Evolutionary conservation across 495 filamentous ascomycete species (phyloP).

Genomic region (Talaromyces wortmannii): DNA sequence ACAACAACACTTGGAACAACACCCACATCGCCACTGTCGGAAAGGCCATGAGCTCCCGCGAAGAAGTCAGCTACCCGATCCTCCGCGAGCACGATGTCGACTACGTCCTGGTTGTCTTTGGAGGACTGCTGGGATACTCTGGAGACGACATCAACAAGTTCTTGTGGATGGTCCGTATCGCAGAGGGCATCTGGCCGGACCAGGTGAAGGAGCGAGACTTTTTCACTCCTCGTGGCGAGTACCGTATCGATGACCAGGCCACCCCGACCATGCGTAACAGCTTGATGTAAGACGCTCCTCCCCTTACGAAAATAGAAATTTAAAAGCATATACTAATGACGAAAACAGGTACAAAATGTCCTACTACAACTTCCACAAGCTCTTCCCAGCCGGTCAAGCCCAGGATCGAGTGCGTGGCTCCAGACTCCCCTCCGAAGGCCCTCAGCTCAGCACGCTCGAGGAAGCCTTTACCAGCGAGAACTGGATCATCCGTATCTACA

Average conservation of each 20-base stretch:
- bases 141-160: slow-evolving; percentile 99
- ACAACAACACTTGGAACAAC: slow-evolving; percentile 99
- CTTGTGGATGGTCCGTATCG: slow-evolving; percentile 99
- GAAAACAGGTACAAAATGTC: slow-evolving; percentile 96
- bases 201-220: slow-evolving; percentile 96
- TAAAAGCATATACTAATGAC: slow-evolving; percentile 25
- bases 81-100: slow-evolving; percentile 97
- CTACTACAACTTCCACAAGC: slow-evolving; percentile 91
- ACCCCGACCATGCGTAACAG: slow-evolving; percentile 99
- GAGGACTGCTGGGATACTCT: slow-evolving; percentile 94
- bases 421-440: slow-evolving; percentile 76
- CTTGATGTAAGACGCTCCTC: slow-evolving; percentile 74
- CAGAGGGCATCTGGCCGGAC: slow-evolving; percentile 98
- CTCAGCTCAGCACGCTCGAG: slow-evolving; percentile 80
- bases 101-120: slow-evolving; percentile 96
- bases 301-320: background rate
- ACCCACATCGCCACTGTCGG: slow-evolving; percentile 99
- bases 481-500: slow-evolving; percentile 99
- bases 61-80: slow-evolving; percentile 98
- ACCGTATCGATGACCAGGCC: slow-evolving; percentile 86
- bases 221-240: slow-evolving; percentile 94
- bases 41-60: slow-evolving; percentile 96
- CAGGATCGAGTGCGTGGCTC: slow-evolving; percentile 81
- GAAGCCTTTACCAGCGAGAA: slow-evolving; percentile 99
- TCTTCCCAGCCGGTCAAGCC: slow-evolving; percentile 91